Conservation (phyloP, 495 filamentous ascomycete genomes). For the Penicillium parvum region DNA sequence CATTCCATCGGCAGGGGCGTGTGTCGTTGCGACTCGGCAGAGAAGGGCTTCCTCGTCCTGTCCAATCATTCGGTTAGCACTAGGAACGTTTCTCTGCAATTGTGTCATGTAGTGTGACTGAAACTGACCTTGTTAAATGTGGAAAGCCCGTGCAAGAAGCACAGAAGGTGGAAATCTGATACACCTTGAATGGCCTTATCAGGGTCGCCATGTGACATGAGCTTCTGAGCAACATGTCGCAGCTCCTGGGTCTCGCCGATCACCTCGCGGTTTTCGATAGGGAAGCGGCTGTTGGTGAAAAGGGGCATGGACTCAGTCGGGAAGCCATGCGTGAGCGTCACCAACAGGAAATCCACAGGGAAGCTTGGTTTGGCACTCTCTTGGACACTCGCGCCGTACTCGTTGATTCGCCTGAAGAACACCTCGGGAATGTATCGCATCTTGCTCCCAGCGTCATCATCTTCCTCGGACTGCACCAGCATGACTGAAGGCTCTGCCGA, state of each 20-base stretch:
- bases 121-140: slow-evolving; percentile 74
- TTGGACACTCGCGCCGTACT: slow-evolving; percentile 93
- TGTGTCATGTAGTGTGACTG: background rate
- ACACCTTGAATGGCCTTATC: slow-evolving; percentile 61
- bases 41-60: slow-evolving; percentile 90
- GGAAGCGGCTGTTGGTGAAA: slow-evolving; percentile 69
- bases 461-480: slow-evolving; percentile 90
- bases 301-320: slow-evolving; percentile 70
- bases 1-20: slow-evolving; percentile 71
- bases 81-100: too few species aligned
- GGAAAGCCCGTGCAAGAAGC: slow-evolving; percentile 74
- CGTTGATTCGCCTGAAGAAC: slow-evolving; percentile 92
- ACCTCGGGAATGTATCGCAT: slow-evolving; percentile 95
- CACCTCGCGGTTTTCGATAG: slow-evolving; percentile 83
- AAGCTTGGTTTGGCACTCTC: slow-evolving; percentile 96
- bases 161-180: slow-evolving; percentile 91
- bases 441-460: slow-evolving; percentile 62
- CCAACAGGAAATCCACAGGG: slow-evolving; percentile 91
- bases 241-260: slow-evolving; percentile 80
- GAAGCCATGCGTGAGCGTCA: slow-evolving; percentile 95
- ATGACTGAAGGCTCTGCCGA: slow-evolving; percentile 90
- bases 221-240: slow-evolving; percentile 53
- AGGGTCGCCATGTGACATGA: slow-evolving; percentile 56
- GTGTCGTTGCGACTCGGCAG: slow-evolving; percentile 72
- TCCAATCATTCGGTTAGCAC: slow-evolving; percentile 11